Base-by-base conservation (phyloP, 768 basidiomycete species). In the Pulveroboletus sp. region DNA sequence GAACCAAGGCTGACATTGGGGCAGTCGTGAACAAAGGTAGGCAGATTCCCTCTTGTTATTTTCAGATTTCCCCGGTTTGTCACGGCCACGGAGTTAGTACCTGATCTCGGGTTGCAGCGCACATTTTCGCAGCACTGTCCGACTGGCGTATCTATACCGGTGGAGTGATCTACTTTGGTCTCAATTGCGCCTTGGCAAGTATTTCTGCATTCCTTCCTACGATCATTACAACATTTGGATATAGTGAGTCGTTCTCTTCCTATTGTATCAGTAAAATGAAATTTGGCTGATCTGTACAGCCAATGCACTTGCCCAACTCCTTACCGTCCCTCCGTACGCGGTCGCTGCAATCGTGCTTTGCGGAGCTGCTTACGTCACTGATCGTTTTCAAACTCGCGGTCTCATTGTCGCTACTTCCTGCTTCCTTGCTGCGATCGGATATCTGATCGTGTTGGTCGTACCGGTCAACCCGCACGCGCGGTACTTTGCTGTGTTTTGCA, bases 201-300 rank as follows among this genome's bases (percentile, higher is more conserved):
- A 85, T 85, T 32, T 83, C 84, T 21, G 87, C 88, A 0, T 93
- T 93, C 70, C 69, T 93, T 47, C 90, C 90, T 3, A 91, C 88
- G 3, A 88, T 92, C 58, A 80, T 92, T 39, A 74, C 72, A 38
- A 86, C 83, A 0, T 81, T 90, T 49, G 86, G 86, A 31, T 82
- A 76, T 56, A 78, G 87, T 88, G 49, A 41, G 86, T 71, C 26
- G 36, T 36, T 36, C 31, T 39, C n/a, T 33, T 46, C 3, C 41
- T n/a, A 3, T 14, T 14, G 0, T 3, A 17, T 14, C 30, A 5
- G 9, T 4, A 2, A 1, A 15, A n/a, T 5, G 6, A 31, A 35
- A 21, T 2, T 30, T 33, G 32, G 44, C 26, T 15, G 5, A 40
- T 28, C 14, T 11, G 27, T 7, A 49, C 18, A 87, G 86, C 78